Base-by-base conservation (phyloP, 1,139 yeast genomes). In the Hemisphaericaspora xylofermentans region DNA sequence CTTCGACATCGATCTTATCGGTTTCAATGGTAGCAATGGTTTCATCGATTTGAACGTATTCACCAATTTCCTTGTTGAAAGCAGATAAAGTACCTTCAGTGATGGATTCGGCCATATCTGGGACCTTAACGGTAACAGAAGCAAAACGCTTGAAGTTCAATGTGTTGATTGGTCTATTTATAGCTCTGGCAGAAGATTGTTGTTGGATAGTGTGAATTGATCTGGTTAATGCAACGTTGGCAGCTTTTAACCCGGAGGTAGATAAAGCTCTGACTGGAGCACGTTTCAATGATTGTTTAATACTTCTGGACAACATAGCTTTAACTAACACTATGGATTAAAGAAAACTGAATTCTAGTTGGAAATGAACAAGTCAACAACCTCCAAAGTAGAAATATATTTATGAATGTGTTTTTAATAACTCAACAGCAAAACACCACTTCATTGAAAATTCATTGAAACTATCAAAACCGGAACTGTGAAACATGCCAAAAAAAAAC, bases 51-150 rank as follows among this genome's bases (percentile, higher is more conserved):
- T 76, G 80, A 43, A 94, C 95, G 57, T 70, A 89, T 51, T 93
- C 98, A 52, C 99, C 99, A 47, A 89, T 88, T 52, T 80, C 71
- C 63, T 83, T 84, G 54, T 80, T 76, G 67, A 80, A 89, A 42
- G 88, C 84, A 49, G 88, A 74, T 54, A 93, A 77, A 39, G 98
- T 88, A 64, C 99, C 99, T 68, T 93, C 99, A 38, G 97, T 88
- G 61, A 93, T 85, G 41, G 98, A 91, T 69, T 93, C 99, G 39
- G 98, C 98, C 97, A 93, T 89, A 53, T 88, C 95, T 40, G 99
- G 99, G 29, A 93, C 98, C 66, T 89, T 88, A 44, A 93, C 95
- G 42, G 73, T 56, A 39, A 63, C 64, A 14, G 76, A 68, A 33
- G 74, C 76, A 43, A 63, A 68, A 60, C 78, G 67, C 51, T 51